Evolutionary conservation across 192 early-diverging fungal species (phyloP), one percentile per base, ranked within the genome.

Genomic region (Rhizophagus prolifer): DNA sequence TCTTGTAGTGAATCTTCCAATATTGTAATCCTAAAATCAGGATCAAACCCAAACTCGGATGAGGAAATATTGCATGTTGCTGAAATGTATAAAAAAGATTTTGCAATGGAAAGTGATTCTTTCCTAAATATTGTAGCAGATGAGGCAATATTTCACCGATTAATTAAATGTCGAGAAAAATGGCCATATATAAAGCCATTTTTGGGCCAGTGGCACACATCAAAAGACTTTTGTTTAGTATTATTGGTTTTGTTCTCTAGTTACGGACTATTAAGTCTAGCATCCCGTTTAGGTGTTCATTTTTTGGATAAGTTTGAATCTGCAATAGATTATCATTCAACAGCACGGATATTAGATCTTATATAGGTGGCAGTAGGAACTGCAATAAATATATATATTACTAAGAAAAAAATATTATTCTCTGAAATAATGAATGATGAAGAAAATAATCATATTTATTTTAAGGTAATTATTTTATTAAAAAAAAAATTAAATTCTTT

Each of bases 231-330:
- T 31, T 31, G 31, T 31, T 31, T 4, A 31, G 31, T 31, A 2
- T 31, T 31, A 31, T 31, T 31, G 31, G 60, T 12, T 10, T 1
- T 73, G 8, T 58, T 73, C 26, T 73, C 34, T 19, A 19, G 31
- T 8, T 60, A 61, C 60, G 31, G 58, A n/a, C 59, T 73, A 38
- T 34, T 46, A 9, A 60, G 30, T 34, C 21, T 73, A 38, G 58
- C 16, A 26, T n/a, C 72, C 34, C 59, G 8, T 6, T 34, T 73
- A 30, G 58, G 34, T 34, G 72, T 60, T 31, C 16, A 61, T 9
- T 73, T 36, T 41, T 61, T 73, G 26, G 72, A 73, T 61, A 73
- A 73, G 60, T 73, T 60, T 23, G 72, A 73, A 61, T 60, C 47
- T 9, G 58, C 60, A 21, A 12, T 60, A 23, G 41, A 73, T 25